Percentiles rank a stretch among this genome's conserved stretches.
phyloP scores from a whole-genome alignment of 176 grass and related monocot species.

The Cenchrus fungigraminus region DNA sequence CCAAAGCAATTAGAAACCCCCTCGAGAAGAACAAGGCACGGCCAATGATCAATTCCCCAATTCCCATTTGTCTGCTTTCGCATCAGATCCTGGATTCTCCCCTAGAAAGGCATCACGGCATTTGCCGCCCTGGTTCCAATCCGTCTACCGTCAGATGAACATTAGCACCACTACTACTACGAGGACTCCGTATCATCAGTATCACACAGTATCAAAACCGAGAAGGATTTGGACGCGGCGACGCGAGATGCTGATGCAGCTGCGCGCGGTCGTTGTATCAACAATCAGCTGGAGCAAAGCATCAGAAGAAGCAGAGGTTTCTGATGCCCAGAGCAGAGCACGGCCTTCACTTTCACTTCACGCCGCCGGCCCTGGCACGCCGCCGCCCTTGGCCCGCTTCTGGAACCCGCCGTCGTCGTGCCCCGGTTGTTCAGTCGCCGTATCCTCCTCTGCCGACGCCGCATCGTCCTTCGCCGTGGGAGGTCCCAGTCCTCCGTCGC shows the following conservation, averaged over 20 bases:
- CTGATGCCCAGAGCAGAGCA: neutral
- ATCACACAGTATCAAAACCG: neutral
- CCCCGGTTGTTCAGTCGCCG: too few relatives aligned
- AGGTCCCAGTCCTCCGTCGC: too few relatives aligned
- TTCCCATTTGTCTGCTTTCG: neutral
- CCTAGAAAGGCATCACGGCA: conserved; percentile 1
- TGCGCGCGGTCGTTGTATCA: neutral
- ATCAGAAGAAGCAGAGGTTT: neutral
- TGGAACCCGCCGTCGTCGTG: neutral
- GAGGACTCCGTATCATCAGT: too few relatives aligned
- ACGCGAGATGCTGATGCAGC: neutral
- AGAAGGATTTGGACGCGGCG: neutral
- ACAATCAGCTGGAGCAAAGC: neutral
- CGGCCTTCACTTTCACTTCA: neutral
- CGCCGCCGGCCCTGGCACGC: neutral
- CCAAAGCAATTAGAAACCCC: neutral
- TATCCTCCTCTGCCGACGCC: neutral
- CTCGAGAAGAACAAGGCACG: neutral
- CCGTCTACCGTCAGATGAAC: neutral
- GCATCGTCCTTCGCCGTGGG: neutral
- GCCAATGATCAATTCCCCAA: neutral
- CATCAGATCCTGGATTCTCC: conserved; percentile 24
- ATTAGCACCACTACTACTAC: neutral
- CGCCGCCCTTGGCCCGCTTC: conserved; percentile 6
- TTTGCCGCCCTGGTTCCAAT: neutral